Percentiles rank a stretch among this genome's conserved stretches.
phyloP scores from a whole-genome alignment of 2,329 filamentous ascomycete species.

The Hymenoscyphus occultus region DNA sequence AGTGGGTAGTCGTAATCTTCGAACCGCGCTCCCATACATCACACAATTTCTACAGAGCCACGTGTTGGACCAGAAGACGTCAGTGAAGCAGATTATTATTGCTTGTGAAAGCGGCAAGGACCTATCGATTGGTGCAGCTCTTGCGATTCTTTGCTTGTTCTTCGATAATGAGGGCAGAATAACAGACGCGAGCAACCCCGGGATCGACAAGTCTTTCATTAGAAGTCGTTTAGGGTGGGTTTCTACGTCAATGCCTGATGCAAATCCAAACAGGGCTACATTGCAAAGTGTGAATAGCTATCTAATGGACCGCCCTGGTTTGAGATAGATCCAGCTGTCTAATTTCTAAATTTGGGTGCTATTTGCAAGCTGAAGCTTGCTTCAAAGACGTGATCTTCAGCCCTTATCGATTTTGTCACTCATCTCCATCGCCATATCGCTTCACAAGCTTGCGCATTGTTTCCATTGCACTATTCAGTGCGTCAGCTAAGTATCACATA shows the following conservation, averaged over 20 bases:
- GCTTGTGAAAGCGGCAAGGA: conserved; percentile 78
- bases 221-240: conserved; percentile 78
- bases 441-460: neutral
- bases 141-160: conserved; percentile 73
- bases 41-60: conserved; percentile 28
- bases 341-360: neutral
- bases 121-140: conserved; percentile 71
- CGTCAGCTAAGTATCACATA: neutral
- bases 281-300: conserved; percentile 91
- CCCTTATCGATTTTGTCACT: neutral
- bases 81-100: conserved; percentile 47
- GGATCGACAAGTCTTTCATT: conserved; percentile 72
- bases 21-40: conserved; percentile 58
- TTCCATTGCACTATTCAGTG: neutral
- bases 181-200: conserved; percentile 10
- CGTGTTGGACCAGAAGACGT: neutral
- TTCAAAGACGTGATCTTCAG: neutral
- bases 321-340: neutral
- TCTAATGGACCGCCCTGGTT: conserved; percentile 55
- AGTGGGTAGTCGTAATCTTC: conserved; percentile 77
- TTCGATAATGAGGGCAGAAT: conserved; percentile 61
- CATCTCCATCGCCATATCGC: neutral
- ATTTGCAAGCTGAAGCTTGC: too few relatives aligned
- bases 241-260: conserved; percentile 72
- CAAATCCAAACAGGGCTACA: conserved; percentile 80